Percentiles rank a stretch among this genome's conserved stretches.
These are phyloP conservation scores for Canavalia gladiata DNA, from an alignment of 306 rosid species.

Conservation along the genomic window DNA sequence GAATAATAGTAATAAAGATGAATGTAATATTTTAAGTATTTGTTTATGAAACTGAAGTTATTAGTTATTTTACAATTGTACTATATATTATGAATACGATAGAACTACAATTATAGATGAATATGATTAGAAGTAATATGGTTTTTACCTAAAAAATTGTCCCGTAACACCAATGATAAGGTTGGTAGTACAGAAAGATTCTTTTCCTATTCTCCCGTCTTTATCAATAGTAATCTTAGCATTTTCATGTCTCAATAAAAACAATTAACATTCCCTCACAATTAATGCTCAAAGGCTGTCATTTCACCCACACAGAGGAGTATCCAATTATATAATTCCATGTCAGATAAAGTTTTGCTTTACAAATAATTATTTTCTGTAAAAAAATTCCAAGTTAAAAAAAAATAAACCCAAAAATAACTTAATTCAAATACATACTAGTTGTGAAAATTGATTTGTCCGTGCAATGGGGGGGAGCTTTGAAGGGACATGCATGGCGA, in stretches of 20 bases:
- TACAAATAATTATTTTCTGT: too few species aligned
- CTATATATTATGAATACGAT: not conserved
- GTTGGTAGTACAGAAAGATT: constrained; percentile 47
- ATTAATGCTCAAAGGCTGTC: constrained; percentile 14
- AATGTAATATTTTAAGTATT: not conserved
- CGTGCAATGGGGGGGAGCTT: too few species aligned
- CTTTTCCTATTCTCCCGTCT: constrained; percentile 45
- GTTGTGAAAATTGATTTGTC: not conserved
- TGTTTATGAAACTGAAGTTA: not conserved
- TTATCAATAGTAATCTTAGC: constrained; percentile 37
- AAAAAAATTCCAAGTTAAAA: not conserved
- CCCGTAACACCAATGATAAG: constrained; percentile 30
- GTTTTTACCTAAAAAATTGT: constrained; percentile 21
- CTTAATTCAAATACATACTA: not conserved
- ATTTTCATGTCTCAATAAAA: constrained; percentile 48
- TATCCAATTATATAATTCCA: not conserved
- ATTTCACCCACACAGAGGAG: constrained; percentile 5
- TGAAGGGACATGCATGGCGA: too few species aligned
- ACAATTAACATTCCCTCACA: constrained; percentile 34
- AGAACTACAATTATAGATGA: not conserved
- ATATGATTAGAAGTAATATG: not conserved
- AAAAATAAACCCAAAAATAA: not conserved
- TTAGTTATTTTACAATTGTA: not conserved
- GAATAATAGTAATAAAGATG: not conserved
- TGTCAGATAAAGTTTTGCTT: not conserved